Evolutionary conservation across 2,329 filamentous ascomycete species (phyloP).

Genomic region (Huntiella omanensis): DNA sequence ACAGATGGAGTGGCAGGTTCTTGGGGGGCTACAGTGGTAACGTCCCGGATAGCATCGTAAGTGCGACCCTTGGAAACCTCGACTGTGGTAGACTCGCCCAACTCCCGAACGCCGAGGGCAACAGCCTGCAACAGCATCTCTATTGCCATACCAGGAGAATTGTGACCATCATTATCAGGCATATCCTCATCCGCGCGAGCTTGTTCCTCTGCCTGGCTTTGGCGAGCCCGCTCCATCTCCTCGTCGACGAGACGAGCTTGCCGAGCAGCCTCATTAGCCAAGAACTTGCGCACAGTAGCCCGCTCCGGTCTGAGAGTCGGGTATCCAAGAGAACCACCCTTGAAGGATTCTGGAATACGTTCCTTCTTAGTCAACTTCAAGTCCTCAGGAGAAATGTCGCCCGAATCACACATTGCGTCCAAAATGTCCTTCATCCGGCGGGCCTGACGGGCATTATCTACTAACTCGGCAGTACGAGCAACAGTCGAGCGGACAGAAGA

Average conservation of each 20-base stretch:
- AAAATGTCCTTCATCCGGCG: slow-evolving; percentile 19
- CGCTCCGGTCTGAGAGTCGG: slow-evolving; percentile 4
- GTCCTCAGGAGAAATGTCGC: slow-evolving; percentile 15
- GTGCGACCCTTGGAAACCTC: slow-evolving; percentile 4
- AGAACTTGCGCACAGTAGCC: slow-evolving; percentile 5
- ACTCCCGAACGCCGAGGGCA: not conserved
- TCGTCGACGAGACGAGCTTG: not conserved
- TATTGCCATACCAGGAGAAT: too few relatives aligned
- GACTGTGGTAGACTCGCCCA: not conserved
- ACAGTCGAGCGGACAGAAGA: slow-evolving; percentile 29
- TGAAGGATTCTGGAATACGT: slow-evolving; percentile 6
- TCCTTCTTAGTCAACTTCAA: slow-evolving; percentile 18
- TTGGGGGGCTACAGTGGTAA: slow-evolving; percentile 13
- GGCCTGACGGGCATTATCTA: slow-evolving; percentile 19
- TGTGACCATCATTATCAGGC: not conserved
- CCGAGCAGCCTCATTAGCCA: slow-evolving; percentile 2
- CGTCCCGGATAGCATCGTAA: slow-evolving; percentile 21
- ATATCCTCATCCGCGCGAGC: not conserved
- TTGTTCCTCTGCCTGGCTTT: not conserved
- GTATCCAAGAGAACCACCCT: slow-evolving; percentile 9
- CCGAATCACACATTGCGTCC: slow-evolving; percentile 21
- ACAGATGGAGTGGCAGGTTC: too few relatives aligned
- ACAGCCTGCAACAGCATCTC: not conserved
- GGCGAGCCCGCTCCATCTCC: not conserved
- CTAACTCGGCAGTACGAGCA: slow-evolving; percentile 19